Evolutionary conservation across 2,329 filamentous ascomycete species (phyloP).

Genomic region (Pseudocercospora macadamiae): DNA sequence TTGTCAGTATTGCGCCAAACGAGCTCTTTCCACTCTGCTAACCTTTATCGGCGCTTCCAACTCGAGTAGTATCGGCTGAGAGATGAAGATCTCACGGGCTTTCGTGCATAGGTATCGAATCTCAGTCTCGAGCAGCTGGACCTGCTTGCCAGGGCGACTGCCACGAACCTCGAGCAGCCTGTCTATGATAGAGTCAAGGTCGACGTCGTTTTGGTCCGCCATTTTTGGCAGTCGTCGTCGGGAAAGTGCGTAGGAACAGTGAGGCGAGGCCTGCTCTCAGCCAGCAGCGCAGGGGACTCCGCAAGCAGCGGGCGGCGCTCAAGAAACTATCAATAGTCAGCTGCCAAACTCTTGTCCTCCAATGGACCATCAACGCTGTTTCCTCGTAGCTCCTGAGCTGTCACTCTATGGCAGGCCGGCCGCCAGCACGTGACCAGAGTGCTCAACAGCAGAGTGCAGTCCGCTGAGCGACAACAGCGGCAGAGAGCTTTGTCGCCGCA

Average conservation of each 20-base stretch:
- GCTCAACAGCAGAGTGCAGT: not conserved
- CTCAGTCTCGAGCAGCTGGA: constrained; percentile 93
- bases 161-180: constrained; percentile 95
- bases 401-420: not conserved
- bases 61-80: constrained; percentile 95
- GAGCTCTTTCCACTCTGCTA: constrained; percentile 38
- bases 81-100: constrained; percentile 98
- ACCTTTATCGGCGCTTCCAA: constrained; percentile 99
- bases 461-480: not conserved
- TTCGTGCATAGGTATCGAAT: constrained; percentile 98
- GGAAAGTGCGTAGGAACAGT: constrained; percentile 11
- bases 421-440: constrained; percentile 20
- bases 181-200: constrained; percentile 99
- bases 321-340: constrained; percentile 26
- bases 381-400: not conserved
- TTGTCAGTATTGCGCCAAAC: constrained; percentile 23
- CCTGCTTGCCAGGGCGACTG: constrained; percentile 97
- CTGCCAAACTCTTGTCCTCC: too few species aligned
- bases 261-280: constrained; percentile 27
- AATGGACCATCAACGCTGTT: not conserved
- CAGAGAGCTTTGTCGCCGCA: not conserved
- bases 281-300: constrained; percentile 19
- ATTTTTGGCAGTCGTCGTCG: constrained; percentile 50
- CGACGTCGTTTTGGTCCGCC: constrained; percentile 85
- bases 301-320: constrained; percentile 18